Evolutionary conservation across 345 rosid species (phyloP), one percentile per base, ranked within the genome.

Genomic region (Carallia pectinifolia): DNA sequence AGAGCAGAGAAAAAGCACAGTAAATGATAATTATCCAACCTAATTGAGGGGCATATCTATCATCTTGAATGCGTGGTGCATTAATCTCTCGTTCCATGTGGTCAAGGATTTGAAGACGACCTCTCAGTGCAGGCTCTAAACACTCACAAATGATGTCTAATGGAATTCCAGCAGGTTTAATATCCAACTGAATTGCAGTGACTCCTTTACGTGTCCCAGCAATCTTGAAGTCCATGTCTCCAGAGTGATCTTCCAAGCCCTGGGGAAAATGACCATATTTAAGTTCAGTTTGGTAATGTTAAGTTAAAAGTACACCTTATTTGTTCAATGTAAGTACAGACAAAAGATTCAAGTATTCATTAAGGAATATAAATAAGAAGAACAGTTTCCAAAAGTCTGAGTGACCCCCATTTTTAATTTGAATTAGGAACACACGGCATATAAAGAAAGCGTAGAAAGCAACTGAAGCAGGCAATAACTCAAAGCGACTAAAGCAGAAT

Each of bases 151-250:
- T 88, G 63, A 95, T 92, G 73, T 90, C 96, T 77, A 95, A 75
- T 16, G 99, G 97, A 75, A 95, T 92, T 73, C 99, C 99, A 71
- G 99, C 97, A 65, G 99, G 99, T 74, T 95, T 95, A 77, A 95
- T 95, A 83, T 95, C 99, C 81, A 95, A 80, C 66, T 95, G 97
- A 82, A 95, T 92, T 39, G 97, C 97, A 0, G 96, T 92, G 63
- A 95, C 81, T 75, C 99, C 97, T 59, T 81, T 86, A 73, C 92
- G 80, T 18, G 97, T 95, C 65, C 99, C 99, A 48, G 99, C 93
- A 74, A 95, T 88, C 83, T 95, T 95, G 82, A 95, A 95, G 77
- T 95, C 99, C 97, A 95, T 95, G 75, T 95, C 99, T 68, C 99
- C 99, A 17, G 92, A 75, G 83, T 95, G 99, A 84, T 95, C 99